Evolutionary conservation across 306 rosid species (phyloP).

Genomic region (Lathyrus aphaca): DNA sequence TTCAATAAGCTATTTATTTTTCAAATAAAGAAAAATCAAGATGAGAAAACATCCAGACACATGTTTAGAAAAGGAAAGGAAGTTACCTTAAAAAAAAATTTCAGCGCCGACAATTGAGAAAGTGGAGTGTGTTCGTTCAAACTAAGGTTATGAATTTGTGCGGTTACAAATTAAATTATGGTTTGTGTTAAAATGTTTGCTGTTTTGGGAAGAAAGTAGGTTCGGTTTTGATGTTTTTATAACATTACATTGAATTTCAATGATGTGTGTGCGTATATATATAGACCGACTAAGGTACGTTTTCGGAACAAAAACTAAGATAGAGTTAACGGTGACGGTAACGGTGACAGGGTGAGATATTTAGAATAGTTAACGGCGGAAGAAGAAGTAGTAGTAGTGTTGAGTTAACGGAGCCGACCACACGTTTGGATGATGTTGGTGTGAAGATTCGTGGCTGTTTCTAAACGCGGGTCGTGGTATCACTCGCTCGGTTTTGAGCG

Average conservation of each 20-base stretch:
- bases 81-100: conserved; percentile 34
- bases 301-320: too few species aligned
- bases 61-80: not conserved
- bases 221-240: not conserved
- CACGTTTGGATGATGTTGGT: conserved; percentile 22
- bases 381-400: too few species aligned
- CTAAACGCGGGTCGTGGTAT: conserved; percentile 4
- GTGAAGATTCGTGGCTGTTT: conserved; percentile 44
- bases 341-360: not conserved
- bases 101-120: not conserved
- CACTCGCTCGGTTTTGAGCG: conserved; percentile 30
- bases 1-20: not conserved
- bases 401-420: conserved; percentile 49
- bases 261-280: conserved; percentile 26
- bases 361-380: not conserved
- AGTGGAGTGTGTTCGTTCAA: not conserved
- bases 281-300: conserved; percentile 32
- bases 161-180: not conserved
- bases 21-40: not conserved
- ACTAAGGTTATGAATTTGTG: not conserved
- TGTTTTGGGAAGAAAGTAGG: not conserved
- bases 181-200: too few species aligned
- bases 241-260: not conserved
- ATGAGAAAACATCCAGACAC: not conserved
- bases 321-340: conserved; percentile 37